phyloP scores from a whole-genome alignment of 2,329 filamentous ascomycete species.

The Drechslerella coelobrocha region DNA sequence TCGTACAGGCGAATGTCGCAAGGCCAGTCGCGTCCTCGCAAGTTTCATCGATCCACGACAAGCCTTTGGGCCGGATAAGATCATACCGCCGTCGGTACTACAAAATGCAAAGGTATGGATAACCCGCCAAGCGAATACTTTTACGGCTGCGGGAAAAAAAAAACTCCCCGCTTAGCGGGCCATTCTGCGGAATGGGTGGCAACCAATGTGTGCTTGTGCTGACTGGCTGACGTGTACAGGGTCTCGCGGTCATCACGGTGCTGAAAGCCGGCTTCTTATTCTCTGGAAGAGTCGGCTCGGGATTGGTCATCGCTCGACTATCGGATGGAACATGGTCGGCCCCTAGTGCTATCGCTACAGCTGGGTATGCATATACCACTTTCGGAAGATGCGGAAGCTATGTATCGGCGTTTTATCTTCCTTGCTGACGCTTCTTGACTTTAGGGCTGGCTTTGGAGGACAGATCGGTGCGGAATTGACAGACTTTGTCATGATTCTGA shows the following conservation, averaged over 20 bases:
- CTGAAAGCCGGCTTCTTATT: slow-evolving; percentile 87
- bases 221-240: slow-evolving; percentile 59
- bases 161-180: not conserved
- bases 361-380: slow-evolving; percentile 60
- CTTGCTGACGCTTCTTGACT: slow-evolving; percentile 10
- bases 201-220: too few species aligned
- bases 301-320: slow-evolving; percentile 79
- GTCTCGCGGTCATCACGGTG: slow-evolving; percentile 83
- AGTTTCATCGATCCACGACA: slow-evolving; percentile 95
- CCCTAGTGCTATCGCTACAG: slow-evolving; percentile 79
- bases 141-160: too few species aligned
- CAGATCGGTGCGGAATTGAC: slow-evolving; percentile 88
- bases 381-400: not conserved
- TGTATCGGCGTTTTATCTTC: not conserved
- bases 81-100: slow-evolving; percentile 89
- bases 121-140: too few species aligned
- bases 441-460: slow-evolving; percentile 77
- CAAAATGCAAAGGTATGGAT: slow-evolving; percentile 80
- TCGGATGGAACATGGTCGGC: slow-evolving; percentile 81
- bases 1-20: slow-evolving; percentile 86
- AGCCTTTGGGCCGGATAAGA: slow-evolving; percentile 92
- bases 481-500: slow-evolving; percentile 98
- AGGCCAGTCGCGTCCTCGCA: slow-evolving; percentile 91
- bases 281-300: slow-evolving; percentile 80
- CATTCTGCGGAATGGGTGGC: not conserved